These are phyloP conservation scores for Cystobasidium tubakii DNA, from an alignment of 768 basidiomycete genomes.

Conservation along the genomic window DNA sequence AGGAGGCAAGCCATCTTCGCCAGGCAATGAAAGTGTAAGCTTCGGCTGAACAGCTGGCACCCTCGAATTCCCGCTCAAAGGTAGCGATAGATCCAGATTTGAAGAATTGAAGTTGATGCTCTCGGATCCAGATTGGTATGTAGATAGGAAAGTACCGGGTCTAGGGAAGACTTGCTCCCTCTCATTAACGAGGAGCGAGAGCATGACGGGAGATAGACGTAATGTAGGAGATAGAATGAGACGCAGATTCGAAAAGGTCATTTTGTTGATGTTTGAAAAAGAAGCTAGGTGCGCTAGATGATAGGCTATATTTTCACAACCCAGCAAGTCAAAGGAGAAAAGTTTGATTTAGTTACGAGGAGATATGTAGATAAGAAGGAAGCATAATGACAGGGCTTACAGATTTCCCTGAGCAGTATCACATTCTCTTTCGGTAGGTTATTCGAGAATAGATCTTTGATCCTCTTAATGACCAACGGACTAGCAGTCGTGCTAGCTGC, in stretches of 20 bases:
- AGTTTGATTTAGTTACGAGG: neutral
- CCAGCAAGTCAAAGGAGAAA: neutral
- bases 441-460: conserved; percentile 27
- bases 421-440: conserved; percentile 39
- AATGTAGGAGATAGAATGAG: conserved; percentile 45
- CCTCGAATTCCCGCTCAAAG: neutral
- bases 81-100: neutral
- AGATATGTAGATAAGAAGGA: too few relatives aligned
- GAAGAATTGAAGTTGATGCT: neutral
- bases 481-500: neutral
- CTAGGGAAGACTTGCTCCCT: conserved; percentile 35
- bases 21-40: conserved; percentile 9
- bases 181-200: conserved; percentile 42
- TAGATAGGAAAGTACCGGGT: conserved; percentile 4
- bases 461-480: conserved; percentile 10
- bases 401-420: conserved; percentile 39
- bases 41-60: neutral
- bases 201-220: conserved; percentile 40
- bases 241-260: conserved; percentile 43
- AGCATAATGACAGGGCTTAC: too few relatives aligned
- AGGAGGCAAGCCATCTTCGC: neutral
- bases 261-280: conserved; percentile 40
- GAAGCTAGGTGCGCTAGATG: conserved; percentile 41
- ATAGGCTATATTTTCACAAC: conserved; percentile 17
- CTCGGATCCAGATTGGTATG: neutral